phyloP scores from a whole-genome alignment of 108 stramenopile genomes.

The Skeletonema menzelii region DNA sequence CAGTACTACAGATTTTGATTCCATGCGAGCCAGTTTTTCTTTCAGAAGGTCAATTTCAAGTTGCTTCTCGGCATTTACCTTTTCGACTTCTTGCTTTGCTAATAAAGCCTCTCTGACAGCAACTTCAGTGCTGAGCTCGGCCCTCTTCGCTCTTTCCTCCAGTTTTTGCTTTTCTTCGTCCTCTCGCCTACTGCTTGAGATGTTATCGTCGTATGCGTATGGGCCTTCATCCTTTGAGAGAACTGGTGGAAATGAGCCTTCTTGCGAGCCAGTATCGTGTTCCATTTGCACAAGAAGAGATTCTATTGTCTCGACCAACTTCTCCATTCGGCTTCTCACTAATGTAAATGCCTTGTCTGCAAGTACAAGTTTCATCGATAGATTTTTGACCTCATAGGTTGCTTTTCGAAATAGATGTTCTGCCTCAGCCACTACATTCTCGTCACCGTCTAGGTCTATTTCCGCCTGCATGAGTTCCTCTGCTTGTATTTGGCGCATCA shows the following conservation, averaged over 20 bases:
- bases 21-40: slow-evolving; percentile 45
- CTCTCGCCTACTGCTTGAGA: slow-evolving; percentile 17
- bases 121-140: slow-evolving; percentile 75
- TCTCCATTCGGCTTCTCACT: slow-evolving; percentile 68
- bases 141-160: slow-evolving; percentile 63
- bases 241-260: slow-evolving; percentile 6
- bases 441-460: slow-evolving; percentile 52
- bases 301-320: slow-evolving; percentile 74
- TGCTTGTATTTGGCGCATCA: slow-evolving; percentile 71
- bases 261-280: slow-evolving; percentile 56
- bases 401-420: slow-evolving; percentile 71
- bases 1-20: slow-evolving; percentile 34
- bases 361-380: slow-evolving; percentile 70
- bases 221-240: slow-evolving; percentile 6
- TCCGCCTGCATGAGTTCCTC: slow-evolving; percentile 76
- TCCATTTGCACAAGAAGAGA: slow-evolving; percentile 71
- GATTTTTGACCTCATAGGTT: slow-evolving; percentile 73
- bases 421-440: slow-evolving; percentile 76
- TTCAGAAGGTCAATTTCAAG: slow-evolving; percentile 66
- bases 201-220: slow-evolving; percentile 38
- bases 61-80: slow-evolving; percentile 60
- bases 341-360: slow-evolving; percentile 79
- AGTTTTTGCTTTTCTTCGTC: slow-evolving; percentile 49
- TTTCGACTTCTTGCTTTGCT: slow-evolving; percentile 57
- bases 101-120: slow-evolving; percentile 74